Conservation (phyloP, 768 basidiomycete genomes). For the Boletus rubroflammeus region DNA sequence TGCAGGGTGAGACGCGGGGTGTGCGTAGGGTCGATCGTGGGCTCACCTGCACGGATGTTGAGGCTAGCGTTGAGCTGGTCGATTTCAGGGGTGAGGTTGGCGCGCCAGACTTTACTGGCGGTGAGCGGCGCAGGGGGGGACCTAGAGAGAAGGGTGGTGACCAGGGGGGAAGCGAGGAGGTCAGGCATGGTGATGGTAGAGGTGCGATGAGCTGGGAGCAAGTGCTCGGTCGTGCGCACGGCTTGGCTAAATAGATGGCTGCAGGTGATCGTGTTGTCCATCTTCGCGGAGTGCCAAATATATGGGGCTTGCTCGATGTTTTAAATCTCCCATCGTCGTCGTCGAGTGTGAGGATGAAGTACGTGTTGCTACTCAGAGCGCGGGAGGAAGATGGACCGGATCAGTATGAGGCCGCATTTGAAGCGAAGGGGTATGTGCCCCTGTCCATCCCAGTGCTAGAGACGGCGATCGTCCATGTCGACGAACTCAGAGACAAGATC, state of each 20-base stretch:
- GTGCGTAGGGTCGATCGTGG: neutral
- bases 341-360: conserved; percentile 14
- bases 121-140: conserved; percentile 13
- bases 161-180: conserved; percentile 13
- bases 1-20: neutral
- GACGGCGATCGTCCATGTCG: conserved; percentile 52
- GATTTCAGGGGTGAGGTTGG: conserved; percentile 14
- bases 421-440: conserved; percentile 44
- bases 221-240: neutral
- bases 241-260: neutral
- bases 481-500: conserved; percentile 43
- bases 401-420: conserved; percentile 55
- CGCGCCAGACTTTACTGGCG: conserved; percentile 13
- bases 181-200: neutral
- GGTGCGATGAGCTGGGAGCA: neutral
- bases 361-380: conserved; percentile 43
- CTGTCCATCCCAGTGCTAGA: conserved; percentile 71
- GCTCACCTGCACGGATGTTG: conserved; percentile 15
- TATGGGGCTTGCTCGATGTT: neutral
- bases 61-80: conserved; percentile 14
- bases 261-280: neutral
- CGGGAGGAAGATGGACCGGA: conserved; percentile 40
- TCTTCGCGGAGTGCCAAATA: conserved; percentile 4
- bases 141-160: conserved; percentile 15
- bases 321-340: neutral